Evolutionary conservation across 306 rosid genomes (phyloP).

Genomic region (Casuarina equisetifolia): DNA sequence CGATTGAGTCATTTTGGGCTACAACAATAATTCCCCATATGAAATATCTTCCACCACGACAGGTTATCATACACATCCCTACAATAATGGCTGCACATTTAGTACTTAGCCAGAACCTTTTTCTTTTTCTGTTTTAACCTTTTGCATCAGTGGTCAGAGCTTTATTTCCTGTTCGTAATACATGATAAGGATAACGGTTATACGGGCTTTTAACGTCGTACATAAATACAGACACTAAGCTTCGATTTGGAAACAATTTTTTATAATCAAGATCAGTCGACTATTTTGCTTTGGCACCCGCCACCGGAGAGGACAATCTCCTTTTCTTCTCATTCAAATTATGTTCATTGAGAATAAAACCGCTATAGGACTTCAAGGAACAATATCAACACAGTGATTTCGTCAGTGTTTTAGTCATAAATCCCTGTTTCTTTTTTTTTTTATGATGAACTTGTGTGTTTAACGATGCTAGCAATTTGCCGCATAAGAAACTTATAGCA

Average conservation of each 20-base stretch:
- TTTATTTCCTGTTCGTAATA: conserved; percentile 6
- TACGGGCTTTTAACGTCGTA: not conserved
- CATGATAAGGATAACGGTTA: not conserved
- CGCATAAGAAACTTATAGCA: too few relatives aligned
- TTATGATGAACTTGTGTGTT: too few relatives aligned
- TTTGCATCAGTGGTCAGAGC: conserved; percentile 7
- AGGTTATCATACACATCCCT: conserved; percentile 18
- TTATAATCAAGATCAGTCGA: not conserved
- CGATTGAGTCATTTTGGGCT: conserved; percentile 53
- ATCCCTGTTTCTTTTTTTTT: not conserved
- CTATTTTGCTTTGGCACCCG: not conserved
- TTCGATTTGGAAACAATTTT: conserved; percentile 1
- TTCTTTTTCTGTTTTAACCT: not conserved
- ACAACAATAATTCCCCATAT: conserved; percentile 43
- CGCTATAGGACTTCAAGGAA: not conserved
- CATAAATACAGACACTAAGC: not conserved
- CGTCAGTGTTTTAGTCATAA: not conserved
- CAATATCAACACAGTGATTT: not conserved
- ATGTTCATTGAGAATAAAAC: not conserved
- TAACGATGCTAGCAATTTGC: too few relatives aligned
- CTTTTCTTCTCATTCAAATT: not conserved
- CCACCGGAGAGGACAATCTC: not conserved
- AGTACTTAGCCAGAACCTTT: not conserved
- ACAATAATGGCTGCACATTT: conserved; percentile 29
- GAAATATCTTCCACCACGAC: conserved; percentile 51